These are phyloP conservation scores for Neofusicoccum parvum DNA, from an alignment of 2,329 filamentous ascomycete species.

Conservation along the genomic window DNA sequence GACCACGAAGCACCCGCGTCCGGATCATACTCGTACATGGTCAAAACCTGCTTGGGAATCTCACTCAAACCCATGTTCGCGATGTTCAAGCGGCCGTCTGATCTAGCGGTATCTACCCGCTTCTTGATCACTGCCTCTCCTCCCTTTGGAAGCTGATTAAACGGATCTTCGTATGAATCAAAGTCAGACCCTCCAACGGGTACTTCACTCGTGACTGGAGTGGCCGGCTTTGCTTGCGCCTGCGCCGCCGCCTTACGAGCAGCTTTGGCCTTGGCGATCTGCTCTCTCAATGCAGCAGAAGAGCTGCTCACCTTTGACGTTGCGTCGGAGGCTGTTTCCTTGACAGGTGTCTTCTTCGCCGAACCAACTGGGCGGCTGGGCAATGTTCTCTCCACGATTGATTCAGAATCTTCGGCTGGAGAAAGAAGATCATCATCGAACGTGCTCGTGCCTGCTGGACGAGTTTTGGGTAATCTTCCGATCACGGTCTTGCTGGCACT, in stretches of 20 bases:
- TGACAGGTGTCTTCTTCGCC: conserved; percentile 24
- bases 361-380: not conserved
- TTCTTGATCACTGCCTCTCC: conserved; percentile 70
- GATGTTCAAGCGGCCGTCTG: conserved; percentile 83
- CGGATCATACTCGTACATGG: conserved; percentile 84
- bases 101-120: conserved; percentile 71
- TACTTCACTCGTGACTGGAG: conserved; percentile 15
- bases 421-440: conserved; percentile 34
- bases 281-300: conserved; percentile 79
- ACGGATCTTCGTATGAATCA: conserved; percentile 68
- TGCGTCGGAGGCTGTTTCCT: conserved; percentile 37
- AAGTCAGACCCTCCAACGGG: conserved; percentile 44
- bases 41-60: conserved; percentile 79
- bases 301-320: conserved; percentile 61
- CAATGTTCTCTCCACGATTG: not conserved
- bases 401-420: not conserved
- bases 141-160: conserved; percentile 66
- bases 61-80: conserved; percentile 77
- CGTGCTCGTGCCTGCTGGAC: conserved; percentile 34
- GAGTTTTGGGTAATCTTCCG: conserved; percentile 33
- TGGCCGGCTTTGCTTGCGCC: conserved; percentile 19
- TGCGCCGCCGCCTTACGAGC: conserved; percentile 53
- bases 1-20: conserved; percentile 76
- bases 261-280: conserved; percentile 90
- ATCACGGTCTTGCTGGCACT: conserved; percentile 39